phyloP scores from a whole-genome alignment of 73 alveolate species.

The Effrenium voratum region DNA sequence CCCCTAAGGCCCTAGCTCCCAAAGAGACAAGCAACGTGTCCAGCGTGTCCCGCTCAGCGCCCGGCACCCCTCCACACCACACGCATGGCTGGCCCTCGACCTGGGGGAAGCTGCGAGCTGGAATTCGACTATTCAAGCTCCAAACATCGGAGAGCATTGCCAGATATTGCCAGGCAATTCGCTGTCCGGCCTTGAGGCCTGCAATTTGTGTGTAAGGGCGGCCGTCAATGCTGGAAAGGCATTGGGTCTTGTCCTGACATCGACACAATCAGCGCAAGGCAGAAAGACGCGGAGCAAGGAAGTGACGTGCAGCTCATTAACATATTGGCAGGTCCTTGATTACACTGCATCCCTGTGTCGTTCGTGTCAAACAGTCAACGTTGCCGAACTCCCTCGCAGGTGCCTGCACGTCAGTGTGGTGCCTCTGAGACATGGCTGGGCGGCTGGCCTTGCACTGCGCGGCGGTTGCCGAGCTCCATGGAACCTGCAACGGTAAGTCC shows the following conservation, averaged over 20 bases:
- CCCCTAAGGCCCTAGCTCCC: not conserved
- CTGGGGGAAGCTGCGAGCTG: not conserved
- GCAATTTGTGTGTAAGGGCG: slow-evolving; percentile 70
- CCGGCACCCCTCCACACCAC: slow-evolving; percentile 68
- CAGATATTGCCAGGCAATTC: not conserved
- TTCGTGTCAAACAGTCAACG: slow-evolving; percentile 10
- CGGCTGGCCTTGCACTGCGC: too few relatives aligned
- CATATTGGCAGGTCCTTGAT: slow-evolving; percentile 30
- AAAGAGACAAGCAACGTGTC: not conserved
- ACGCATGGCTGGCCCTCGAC: slow-evolving; percentile 79
- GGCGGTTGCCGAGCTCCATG: too few relatives aligned
- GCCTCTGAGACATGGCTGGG: too few relatives aligned
- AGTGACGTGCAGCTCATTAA: too few relatives aligned
- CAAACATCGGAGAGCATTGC: too few relatives aligned
- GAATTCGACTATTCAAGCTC: not conserved
- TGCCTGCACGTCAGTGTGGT: not conserved
- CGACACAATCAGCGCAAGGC: too few relatives aligned
- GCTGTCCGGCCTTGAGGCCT: not conserved
- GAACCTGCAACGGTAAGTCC: too few relatives aligned
- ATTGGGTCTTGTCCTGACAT: slow-evolving; percentile 38
- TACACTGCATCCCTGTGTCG: slow-evolving; percentile 43
- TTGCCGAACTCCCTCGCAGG: slow-evolving; percentile 12
- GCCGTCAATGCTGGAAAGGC: slow-evolving; percentile 59
- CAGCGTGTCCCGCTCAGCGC: not conserved
- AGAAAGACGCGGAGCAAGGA: too few relatives aligned